These are phyloP conservation scores for Leucocoprinus birnbaumii DNA, from an alignment of 768 basidiomycete genomes.

Conservation along the genomic window DNA sequence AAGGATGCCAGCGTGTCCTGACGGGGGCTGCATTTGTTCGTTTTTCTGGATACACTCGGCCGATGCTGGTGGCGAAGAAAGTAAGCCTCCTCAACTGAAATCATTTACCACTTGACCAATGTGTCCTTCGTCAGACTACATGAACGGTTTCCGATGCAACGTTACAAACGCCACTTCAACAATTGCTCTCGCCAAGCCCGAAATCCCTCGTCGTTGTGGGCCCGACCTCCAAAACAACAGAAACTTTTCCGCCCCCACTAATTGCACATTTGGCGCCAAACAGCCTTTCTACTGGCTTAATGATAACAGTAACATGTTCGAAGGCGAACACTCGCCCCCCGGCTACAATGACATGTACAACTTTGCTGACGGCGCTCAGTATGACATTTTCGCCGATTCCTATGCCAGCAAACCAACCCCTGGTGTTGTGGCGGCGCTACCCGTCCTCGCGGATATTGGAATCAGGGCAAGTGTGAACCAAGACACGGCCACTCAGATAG, in stretches of 20 bases:
- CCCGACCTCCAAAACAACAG: conserved; percentile 49
- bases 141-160: conserved; percentile 74
- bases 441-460: conserved; percentile 24
- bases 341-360: conserved; percentile 71
- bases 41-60: conserved; percentile 75
- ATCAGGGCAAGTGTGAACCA: background rate
- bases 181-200: conserved; percentile 49
- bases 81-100: conserved; percentile 29
- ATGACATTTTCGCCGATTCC: conserved; percentile 67
- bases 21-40: conserved; percentile 63
- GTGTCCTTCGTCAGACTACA: conserved; percentile 48
- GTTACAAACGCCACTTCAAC: conserved; percentile 50
- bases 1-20: conserved; percentile 65
- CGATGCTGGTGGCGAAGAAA: conserved; percentile 62
- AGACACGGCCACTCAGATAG: background rate
- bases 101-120: background rate
- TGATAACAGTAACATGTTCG: conserved; percentile 61
- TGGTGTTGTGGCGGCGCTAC: conserved; percentile 36
- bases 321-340: conserved; percentile 57
- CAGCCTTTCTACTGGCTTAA: conserved; percentile 73
- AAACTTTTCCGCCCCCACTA: conserved; percentile 41
- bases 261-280: conserved; percentile 75
- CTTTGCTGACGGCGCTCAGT: conserved; percentile 68
- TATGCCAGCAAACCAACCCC: conserved; percentile 44
- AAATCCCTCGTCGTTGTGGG: conserved; percentile 65